phyloP scores from a whole-genome alignment of 2,329 filamentous ascomycete species.

The Aspergillus flavus region DNA sequence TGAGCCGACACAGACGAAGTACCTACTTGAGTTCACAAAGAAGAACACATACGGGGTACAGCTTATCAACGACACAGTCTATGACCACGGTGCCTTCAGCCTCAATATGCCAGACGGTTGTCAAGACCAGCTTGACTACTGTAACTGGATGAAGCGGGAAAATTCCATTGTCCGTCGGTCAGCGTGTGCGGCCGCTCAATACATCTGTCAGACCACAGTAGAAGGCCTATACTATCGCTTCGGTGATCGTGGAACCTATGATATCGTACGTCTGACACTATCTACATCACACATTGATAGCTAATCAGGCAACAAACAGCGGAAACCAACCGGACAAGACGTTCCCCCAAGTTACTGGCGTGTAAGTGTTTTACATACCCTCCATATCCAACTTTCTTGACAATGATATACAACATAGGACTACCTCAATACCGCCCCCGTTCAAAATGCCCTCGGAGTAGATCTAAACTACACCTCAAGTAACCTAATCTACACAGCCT shows the following conservation, averaged over 20 bases:
- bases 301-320: background rate
- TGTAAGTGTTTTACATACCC: background rate
- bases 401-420: constrained; percentile 41
- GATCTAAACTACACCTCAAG: constrained; percentile 62
- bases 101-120: constrained; percentile 63
- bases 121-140: constrained; percentile 67
- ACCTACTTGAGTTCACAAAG: constrained; percentile 56
- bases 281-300: background rate
- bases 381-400: constrained; percentile 66
- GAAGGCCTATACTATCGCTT: constrained; percentile 60
- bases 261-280: constrained; percentile 46
- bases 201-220: constrained; percentile 60
- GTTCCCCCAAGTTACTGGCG: constrained; percentile 3
- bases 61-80: constrained; percentile 60
- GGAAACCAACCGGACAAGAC: background rate
- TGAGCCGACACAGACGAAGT: constrained; percentile 46
- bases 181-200: background rate
- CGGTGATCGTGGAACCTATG: constrained; percentile 59
- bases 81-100: constrained; percentile 61
- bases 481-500: constrained; percentile 47
- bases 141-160: constrained; percentile 58
- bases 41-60: constrained; percentile 59
- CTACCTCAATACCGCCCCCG: constrained; percentile 22
- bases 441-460: constrained; percentile 64
- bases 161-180: constrained; percentile 18